A percentile compares a stretch with the other conserved stretches of the same genome.
Conservation (phyloP, 1,284 basidiomycete species). For the Schizophyllum amplum region DNA sequence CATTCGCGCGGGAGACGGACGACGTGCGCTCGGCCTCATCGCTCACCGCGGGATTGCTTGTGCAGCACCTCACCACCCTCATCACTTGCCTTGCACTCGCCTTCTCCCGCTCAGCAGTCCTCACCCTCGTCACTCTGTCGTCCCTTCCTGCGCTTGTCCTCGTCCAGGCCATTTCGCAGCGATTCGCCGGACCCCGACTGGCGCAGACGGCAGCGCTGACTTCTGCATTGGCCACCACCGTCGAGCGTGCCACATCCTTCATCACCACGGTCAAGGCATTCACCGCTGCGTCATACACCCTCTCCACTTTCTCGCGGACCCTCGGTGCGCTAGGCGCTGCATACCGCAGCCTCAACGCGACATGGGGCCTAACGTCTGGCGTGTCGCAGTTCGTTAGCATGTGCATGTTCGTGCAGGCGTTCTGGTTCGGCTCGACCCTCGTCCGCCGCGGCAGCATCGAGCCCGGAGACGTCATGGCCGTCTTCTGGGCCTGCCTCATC, state of each 20-base stretch:
- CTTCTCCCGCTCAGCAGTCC: constrained; percentile 57
- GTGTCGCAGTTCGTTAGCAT: constrained; percentile 74
- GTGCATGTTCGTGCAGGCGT: constrained; percentile 93
- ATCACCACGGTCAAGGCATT: constrained; percentile 95
- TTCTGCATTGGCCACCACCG: constrained; percentile 65
- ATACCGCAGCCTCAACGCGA: constrained; percentile 49
- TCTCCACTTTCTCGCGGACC: constrained; percentile 36
- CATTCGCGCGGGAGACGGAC: constrained; percentile 63
- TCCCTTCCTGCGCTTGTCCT: constrained; percentile 66
- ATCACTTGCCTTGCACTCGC: constrained; percentile 65
- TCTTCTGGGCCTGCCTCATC: constrained; percentile 95
- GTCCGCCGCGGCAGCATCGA: constrained; percentile 65
- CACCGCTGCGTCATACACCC: constrained; percentile 73
- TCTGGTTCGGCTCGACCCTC: constrained; percentile 91
- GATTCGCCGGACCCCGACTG: background rate
- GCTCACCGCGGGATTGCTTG: constrained; percentile 53
- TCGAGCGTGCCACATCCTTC: constrained; percentile 72
- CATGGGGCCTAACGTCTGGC: constrained; percentile 74
- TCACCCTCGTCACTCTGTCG: constrained; percentile 76
- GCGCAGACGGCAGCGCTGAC: constrained; percentile 57
- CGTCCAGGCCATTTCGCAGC: constrained; percentile 57
- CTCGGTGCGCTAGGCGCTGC: constrained; percentile 39
- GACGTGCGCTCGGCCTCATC: constrained; percentile 73
- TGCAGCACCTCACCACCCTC: constrained; percentile 66
- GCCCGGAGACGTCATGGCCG: constrained; percentile 82